Conservation (phyloP, 768 basidiomycete genomes). For the Saitozyma podzolica region DNA sequence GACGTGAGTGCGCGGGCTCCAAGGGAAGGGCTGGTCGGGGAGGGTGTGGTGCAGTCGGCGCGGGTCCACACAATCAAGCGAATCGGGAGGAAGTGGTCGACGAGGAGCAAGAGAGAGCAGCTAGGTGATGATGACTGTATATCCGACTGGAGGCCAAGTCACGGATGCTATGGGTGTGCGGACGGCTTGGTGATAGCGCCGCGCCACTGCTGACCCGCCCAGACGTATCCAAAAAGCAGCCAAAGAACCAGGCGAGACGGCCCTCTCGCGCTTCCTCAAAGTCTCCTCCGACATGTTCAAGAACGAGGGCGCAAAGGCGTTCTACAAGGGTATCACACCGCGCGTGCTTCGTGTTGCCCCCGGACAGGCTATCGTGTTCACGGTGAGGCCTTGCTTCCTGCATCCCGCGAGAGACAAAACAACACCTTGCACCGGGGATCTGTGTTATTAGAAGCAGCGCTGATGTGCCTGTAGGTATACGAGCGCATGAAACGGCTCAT, state of each 20-base stretch:
- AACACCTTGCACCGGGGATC: not conserved
- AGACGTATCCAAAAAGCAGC: slow-evolving; percentile 82
- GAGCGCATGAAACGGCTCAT: slow-evolving; percentile 77
- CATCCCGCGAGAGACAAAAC: not conserved
- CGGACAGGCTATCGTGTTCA: slow-evolving; percentile 89
- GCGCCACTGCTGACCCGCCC: not conserved
- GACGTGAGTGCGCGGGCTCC: slow-evolving; percentile 58
- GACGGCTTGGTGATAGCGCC: not conserved
- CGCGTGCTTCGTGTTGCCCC: slow-evolving; percentile 94
- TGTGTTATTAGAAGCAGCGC: not conserved
- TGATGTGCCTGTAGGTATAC: slow-evolving; percentile 59
- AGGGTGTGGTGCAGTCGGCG: too few species aligned
- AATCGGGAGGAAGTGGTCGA: not conserved
- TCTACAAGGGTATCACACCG: slow-evolving; percentile 99
- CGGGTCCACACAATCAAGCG: not conserved
- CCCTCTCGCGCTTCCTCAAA: slow-evolving; percentile 72
- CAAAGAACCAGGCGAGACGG: slow-evolving; percentile 69
- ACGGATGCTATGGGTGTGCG: too few species aligned
- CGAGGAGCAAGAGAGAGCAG: too few species aligned
- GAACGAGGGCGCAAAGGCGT: slow-evolving; percentile 80
- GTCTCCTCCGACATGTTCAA: slow-evolving; percentile 94
- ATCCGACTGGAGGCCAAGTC: too few species aligned
- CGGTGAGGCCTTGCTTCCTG: slow-evolving; percentile 55
- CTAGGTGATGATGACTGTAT: too few species aligned
- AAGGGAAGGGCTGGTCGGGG: not conserved